Base-by-base conservation (phyloP, 257 asterid genomes). In the Penstemon eatonii region DNA sequence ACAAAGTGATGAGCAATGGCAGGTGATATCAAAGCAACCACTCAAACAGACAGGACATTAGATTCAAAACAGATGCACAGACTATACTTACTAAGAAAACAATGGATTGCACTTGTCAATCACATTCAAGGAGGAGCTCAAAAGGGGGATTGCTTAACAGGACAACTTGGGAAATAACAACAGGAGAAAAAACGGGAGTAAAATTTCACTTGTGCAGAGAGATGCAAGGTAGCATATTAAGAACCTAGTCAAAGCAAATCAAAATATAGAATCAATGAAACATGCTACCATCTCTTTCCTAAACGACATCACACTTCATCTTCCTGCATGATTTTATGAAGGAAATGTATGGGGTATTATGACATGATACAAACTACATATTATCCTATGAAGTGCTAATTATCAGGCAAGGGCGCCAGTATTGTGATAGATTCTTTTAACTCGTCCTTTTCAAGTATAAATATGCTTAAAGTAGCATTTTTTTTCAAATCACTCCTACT, bases 1-100 rank as follows among this genome's bases (percentile, higher is more conserved):
- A 56, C 5, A 60, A 71, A 49, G 4, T 62, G 40, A 65, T 76
- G 61, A 76, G 71, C 56, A 56, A 57, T 25, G 57, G 50, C 51
- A 52, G 33, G 43, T 12, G 40, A 42, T 13, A 43, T 49, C 58
- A 36, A 6, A 55, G 51, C 15, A 70, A 52, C 56, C 4, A 53
- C 37, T 58, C 66, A 59, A 59, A 70, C 53, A 37, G 36, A 4
- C 15, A 42, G 60, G 70, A 11, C 18, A 33, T 41, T 36, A 50
- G 44, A 33, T 56, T 40, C 38, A 33, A 2, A 33, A 42, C n/a
- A 63, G 44, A 51, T 40, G 40, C 59, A 58, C 70, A 13, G 42
- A 69, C 38, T 45, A 56, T 56, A 51, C 40, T 44, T 3, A 41
- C 55, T 46, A 64, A 36, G 52, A 70, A 33, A 63, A 10, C 38